Evolutionary conservation across 2,329 filamentous ascomycete genomes (phyloP).

Genomic region (Ophiostoma sp.): DNA sequence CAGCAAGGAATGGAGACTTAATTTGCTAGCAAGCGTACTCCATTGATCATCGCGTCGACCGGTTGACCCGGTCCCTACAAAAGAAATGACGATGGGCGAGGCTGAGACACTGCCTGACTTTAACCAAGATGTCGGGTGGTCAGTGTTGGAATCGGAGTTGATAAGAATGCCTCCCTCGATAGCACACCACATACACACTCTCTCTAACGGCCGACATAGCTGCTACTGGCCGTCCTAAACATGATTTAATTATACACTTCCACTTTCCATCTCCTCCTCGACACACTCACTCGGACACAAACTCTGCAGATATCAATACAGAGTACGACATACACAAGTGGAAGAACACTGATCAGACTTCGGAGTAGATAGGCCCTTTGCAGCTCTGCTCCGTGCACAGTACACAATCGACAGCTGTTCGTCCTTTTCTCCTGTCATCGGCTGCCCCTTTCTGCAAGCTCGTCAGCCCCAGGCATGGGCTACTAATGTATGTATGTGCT

Average conservation of each 20-base stretch:
- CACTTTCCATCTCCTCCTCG: background rate
- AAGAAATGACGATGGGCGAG: background rate
- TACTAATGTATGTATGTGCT: too few species aligned
- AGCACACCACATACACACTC: too few species aligned
- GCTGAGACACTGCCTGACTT: background rate
- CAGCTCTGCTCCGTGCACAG: background rate
- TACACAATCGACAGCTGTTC: background rate
- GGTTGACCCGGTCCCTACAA: background rate
- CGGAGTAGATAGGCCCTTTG: background rate
- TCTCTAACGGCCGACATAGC: too few species aligned
- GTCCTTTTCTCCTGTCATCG: slow-evolving; percentile 2
- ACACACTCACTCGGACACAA: background rate
- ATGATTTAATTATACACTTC: background rate
- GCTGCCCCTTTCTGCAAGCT: background rate
- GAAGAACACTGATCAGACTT: background rate
- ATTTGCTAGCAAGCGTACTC: background rate
- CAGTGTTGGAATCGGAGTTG: background rate
- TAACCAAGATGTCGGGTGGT: background rate
- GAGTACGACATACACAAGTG: slow-evolving; percentile 7
- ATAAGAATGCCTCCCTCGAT: too few species aligned
- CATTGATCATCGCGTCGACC: background rate
- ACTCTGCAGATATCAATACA: background rate
- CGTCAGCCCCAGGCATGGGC: too few species aligned
- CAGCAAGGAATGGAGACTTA: background rate
- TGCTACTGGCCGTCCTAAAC: too few species aligned